Base-by-base conservation (phyloP, 2,329 filamentous ascomycete species). In the Sarocladium oryzae region DNA sequence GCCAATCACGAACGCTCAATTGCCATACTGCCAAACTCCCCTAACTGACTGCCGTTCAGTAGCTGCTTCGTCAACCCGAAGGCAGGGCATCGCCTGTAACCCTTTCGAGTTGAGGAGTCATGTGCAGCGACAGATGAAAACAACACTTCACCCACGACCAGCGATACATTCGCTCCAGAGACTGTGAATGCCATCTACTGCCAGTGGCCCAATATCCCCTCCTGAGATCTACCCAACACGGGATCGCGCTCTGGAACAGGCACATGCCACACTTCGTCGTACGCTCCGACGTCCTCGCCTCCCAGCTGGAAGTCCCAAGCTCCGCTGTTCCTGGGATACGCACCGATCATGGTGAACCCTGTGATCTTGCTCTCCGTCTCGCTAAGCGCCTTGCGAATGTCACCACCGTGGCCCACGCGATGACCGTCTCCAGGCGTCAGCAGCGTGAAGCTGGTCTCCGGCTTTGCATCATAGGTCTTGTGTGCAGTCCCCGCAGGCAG, bases 401-500 rank as follows among this genome's bases (percentile, higher is more conserved):
- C 62, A 4, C 63, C 60, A 0, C 61, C 60, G 28, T 63, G 61
- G n/a, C 28, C 43, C 28, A 67, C 63, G 10, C 59, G 62, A 55
- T 68, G 66, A 1, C 63, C 69, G 26, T 69, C 63, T 0, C 74
- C 72, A 0, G 76, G 75, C 30, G 71, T 71, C 50, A 77, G 54
- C 20, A 77, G 46, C 38, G 55, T 51, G 38, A 64, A 57, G 3
- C 54, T 59, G 0, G 60, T 64, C 8, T 56, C 55, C 0, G 75
- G 73, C 8, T 50, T 58, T 0, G 75, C 66, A 28, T 74, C 56
- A 54, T 70, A 71, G 0, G 76, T 79, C 63, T 81, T 81, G 57
- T 82, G 78, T 9, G 76, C 70, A 1, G 77, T 69, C 0, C 79
- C 78, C 0, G 77, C 76, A 0, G 80, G 80, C 2, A 83, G 67